These are phyloP conservation scores for Saccharomycopsis fibuligera DNA, from an alignment of 805 yeast species.

Conservation along the genomic window DNA sequence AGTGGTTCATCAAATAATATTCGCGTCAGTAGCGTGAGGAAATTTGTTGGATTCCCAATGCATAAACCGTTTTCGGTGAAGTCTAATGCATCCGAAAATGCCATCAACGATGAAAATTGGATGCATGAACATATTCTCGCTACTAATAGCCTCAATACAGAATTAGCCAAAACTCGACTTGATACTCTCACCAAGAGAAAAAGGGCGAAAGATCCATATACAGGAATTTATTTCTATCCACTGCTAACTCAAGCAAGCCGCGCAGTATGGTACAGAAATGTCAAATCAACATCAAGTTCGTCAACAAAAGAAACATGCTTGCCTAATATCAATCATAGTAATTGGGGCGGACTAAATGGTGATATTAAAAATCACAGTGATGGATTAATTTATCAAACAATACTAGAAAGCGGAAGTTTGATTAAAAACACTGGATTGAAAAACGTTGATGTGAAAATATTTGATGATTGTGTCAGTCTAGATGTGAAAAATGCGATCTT, in stretches of 20 bases:
- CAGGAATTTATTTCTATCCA: slow-evolving; percentile 75
- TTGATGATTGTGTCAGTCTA: slow-evolving; percentile 50
- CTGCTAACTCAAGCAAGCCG: slow-evolving; percentile 63
- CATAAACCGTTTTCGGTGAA: slow-evolving; percentile 13
- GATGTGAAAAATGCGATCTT: slow-evolving; percentile 54
- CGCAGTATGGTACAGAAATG: slow-evolving; percentile 30
- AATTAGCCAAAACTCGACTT: slow-evolving; percentile 51
- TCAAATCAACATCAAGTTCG: slow-evolving; percentile 25
- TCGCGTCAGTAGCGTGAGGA: slow-evolving; percentile 9
- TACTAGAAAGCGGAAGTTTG: slow-evolving; percentile 39
- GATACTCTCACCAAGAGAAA: slow-evolving; percentile 34
- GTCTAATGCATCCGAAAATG: slow-evolving; percentile 9
- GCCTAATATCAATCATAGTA: slow-evolving; percentile 10
- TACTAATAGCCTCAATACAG: slow-evolving; percentile 61
- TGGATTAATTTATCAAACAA: slow-evolving; percentile 40
- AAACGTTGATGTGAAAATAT: slow-evolving; percentile 51
- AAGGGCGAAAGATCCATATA: slow-evolving; percentile 71
- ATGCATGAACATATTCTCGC: slow-evolving; percentile 74
- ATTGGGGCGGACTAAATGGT: slow-evolving; percentile 19
- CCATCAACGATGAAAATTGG: slow-evolving; percentile 68
- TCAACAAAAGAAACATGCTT: slow-evolving; percentile 14
- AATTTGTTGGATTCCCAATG: slow-evolving; percentile 16
- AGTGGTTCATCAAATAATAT: not conserved
- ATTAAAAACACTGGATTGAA: slow-evolving; percentile 55
- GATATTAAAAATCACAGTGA: slow-evolving; percentile 2